Percentiles rank a stretch among this genome's conserved stretches.
phyloP scores from a whole-genome alignment of 441 rosid genomes.

The Adansonia rubrostipa region DNA sequence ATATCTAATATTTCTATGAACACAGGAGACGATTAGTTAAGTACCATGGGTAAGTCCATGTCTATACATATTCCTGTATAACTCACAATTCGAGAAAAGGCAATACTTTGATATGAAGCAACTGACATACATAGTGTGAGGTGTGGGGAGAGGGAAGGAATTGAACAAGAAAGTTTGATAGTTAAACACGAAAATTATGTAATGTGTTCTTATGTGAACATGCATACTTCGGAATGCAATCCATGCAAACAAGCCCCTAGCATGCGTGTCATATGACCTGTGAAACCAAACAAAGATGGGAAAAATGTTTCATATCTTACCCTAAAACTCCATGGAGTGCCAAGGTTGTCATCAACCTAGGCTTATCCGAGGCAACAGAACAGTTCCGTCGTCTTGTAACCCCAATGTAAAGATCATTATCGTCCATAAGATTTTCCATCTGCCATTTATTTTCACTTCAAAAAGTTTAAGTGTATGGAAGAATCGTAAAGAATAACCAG shows the following conservation, averaged over 20 bases:
- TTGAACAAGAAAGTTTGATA: background rate
- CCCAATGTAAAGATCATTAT: slow-evolving; percentile 56
- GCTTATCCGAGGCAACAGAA: slow-evolving; percentile 58
- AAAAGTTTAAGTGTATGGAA: slow-evolving; percentile 9
- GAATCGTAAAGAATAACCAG: background rate
- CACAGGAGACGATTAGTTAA: background rate
- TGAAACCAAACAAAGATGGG: background rate
- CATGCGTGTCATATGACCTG: background rate
- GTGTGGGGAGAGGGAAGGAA: background rate
- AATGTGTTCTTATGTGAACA: too few species aligned
- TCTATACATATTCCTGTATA: background rate
- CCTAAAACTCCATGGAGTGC: slow-evolving; percentile 55
- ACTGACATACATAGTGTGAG: background rate
- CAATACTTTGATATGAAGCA: slow-evolving; percentile 2
- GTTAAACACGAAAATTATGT: background rate
- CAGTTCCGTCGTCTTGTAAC: slow-evolving; percentile 62
- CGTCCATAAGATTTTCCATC: slow-evolving; percentile 48
- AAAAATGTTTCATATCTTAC: slow-evolving; percentile 44
- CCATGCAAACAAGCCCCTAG: slow-evolving; percentile 5
- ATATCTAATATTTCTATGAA: background rate
- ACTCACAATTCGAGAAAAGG: background rate
- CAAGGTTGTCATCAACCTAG: slow-evolving; percentile 54
- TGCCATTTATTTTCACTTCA: slow-evolving; percentile 36
- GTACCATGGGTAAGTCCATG: background rate
- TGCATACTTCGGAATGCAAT: background rate